Percentiles rank a stretch among this genome's conserved stretches.
Conservation (phyloP, 2,329 filamentous ascomycete genomes). For the Cadophora luteo-olivacea region DNA sequence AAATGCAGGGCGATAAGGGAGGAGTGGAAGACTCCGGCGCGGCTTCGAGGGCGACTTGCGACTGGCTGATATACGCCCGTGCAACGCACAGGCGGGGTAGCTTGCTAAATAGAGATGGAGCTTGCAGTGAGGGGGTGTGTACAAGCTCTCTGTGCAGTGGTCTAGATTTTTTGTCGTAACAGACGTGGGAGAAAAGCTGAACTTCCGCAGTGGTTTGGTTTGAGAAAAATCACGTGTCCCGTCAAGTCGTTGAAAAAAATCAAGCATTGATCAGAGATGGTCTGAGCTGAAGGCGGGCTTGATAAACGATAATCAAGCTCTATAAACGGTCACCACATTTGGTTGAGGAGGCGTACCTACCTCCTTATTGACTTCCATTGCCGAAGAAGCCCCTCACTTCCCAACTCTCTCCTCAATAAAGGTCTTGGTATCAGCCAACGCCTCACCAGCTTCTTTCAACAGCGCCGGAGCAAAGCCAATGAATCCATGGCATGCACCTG, state of each 20-base stretch:
- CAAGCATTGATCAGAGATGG: not conserved
- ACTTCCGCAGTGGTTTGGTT: not conserved
- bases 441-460: conserved; percentile 33
- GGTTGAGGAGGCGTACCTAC: not conserved
- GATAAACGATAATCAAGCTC: too few relatives aligned
- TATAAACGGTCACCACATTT: not conserved
- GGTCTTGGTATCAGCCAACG: conserved; percentile 31
- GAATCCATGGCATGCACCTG: conserved; percentile 61
- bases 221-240: not conserved
- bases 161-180: not conserved
- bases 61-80: conserved; percentile 13
- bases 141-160: not conserved
- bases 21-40: not conserved
- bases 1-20: conserved; percentile 14
- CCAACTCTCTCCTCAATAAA: conserved; percentile 31
- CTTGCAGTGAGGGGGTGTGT: not conserved
- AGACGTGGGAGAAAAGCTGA: conserved; percentile 1
- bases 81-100: not conserved
- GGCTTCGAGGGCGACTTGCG: conserved; percentile 1
- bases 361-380: not conserved
- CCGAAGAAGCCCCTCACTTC: not conserved
- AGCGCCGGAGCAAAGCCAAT: conserved; percentile 35
- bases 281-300: not conserved
- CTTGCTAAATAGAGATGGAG: not conserved
- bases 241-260: not conserved